Evolutionary conservation across 2,329 filamentous ascomycete species (phyloP), one percentile per base, ranked within the genome.

Genomic region (Conoideocrella luteorostrata): DNA sequence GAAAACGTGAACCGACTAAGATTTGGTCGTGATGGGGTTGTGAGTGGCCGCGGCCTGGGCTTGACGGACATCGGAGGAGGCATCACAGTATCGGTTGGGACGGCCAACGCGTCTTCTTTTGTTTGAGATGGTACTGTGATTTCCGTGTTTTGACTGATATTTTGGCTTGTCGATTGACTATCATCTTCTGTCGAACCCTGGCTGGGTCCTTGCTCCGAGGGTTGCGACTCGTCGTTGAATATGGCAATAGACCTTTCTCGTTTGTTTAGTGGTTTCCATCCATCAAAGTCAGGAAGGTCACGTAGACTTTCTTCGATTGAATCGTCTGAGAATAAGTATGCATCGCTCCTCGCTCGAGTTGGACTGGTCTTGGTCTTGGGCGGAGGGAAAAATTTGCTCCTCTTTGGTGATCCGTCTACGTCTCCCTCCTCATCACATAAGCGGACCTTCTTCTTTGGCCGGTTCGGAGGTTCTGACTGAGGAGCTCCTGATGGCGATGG

Each of bases 401-500:
- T 71, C 52, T 71, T 58, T 9, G 63, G 58, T 13, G 60, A 63
- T 17, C 57, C 58, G 18, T 60, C 58, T n/a, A 53, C 54, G 3
- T 53, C 46, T 10, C 56, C 61, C 6, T 51, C 51, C 33, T 77
- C 71, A 4, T 71, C 65, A 45, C 74, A 78, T 6, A 80, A 58
- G 29, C 76, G 72, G 32, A 70, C 70, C 58, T 80, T 80, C 64
- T 81, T 81, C 42, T 67, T 67, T 18, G 77, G 77, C 39, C 75
- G 52, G 28, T 38, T 52, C n/a, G 47, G 36, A 43, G 51, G 30
- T 21, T 64, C 59, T 15, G 50, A 43, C 21, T 52, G 43, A 34
- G 46, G 39, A 38, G 43, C 35, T n/a, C 28, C 35, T 17, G 40
- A 21, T 33, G 47, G 23, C 12, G 47, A 35, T 37, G 35, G 47